A percentile compares a stretch with the other conserved stretches of the same genome.
These are phyloP conservation scores for Chytriomyces sp. DNA, from an alignment of 192 early-diverging fungal genomes.

Conservation along the genomic window DNA sequence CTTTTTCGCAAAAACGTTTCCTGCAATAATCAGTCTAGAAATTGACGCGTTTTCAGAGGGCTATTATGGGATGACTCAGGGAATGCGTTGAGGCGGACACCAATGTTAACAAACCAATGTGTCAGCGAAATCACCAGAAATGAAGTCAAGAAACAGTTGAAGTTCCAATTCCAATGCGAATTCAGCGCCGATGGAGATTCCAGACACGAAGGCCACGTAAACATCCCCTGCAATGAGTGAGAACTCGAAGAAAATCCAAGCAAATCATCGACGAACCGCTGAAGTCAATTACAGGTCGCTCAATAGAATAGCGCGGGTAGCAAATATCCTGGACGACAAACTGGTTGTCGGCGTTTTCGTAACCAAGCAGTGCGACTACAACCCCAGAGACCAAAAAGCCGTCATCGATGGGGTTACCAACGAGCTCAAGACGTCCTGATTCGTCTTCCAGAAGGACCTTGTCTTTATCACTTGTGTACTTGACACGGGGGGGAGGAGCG, in stretches of 20 bases:
- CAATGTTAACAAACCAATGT: not conserved
- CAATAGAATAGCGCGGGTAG: constrained; percentile 56
- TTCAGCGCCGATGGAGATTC: constrained; percentile 66
- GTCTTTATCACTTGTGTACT: constrained; percentile 70
- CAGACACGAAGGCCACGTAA: constrained; percentile 82
- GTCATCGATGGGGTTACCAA: constrained; percentile 58
- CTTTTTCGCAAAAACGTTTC: constrained; percentile 62
- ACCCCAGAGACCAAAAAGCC: constrained; percentile 76
- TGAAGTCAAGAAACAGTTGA: constrained; percentile 76
- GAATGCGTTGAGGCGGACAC: not conserved
- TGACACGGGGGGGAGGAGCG: constrained; percentile 60
- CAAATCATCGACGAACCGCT: no score
- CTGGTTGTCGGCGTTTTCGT: constrained; percentile 71
- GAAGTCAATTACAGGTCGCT: constrained; percentile 23
- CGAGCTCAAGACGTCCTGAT: constrained; percentile 81
- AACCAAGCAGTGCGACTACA: constrained; percentile 78
- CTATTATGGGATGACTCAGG: constrained; percentile 40
- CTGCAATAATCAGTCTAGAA: constrained; percentile 74
- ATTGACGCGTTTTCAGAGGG: constrained; percentile 62
- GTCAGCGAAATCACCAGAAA: constrained; percentile 62
- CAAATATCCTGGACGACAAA: constrained; percentile 88
- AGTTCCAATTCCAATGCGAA: constrained; percentile 56
- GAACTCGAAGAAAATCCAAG: not conserved
- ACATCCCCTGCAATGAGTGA: constrained; percentile 47
- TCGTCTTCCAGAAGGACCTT: constrained; percentile 84